Evolutionary conservation across 2,329 filamentous ascomycete genomes (phyloP), one percentile per base, ranked within the genome.

Genomic region (Cladosporium colombiae): DNA sequence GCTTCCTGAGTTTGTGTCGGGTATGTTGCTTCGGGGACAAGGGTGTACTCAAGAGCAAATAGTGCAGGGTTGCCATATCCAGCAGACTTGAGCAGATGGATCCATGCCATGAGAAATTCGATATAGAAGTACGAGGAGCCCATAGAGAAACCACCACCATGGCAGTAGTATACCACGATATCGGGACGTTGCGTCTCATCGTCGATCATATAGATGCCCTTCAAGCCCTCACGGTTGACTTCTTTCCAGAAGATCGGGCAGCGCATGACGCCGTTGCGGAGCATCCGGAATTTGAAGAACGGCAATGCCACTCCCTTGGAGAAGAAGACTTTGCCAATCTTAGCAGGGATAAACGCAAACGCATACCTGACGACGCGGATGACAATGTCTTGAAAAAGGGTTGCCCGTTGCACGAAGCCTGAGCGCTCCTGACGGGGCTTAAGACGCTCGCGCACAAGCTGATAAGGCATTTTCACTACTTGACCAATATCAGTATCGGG

Each of bases 71-170:
- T 95, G 11, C 80, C 76, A 75, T 90, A 94, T 1, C 89, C 90
- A 21, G 82, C 80, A 49, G 62, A 59, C 64, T 86, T 82, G 46
- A 96, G 82, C 21, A 92, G 79, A 52, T 83, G 81, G 14, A 91
- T 80, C 89, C 89, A 92, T 10, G 87, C 85, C 63, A 94, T 80
- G 2, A 96, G 82, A 70, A 94, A 95, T 73, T 96, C 92, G 40
- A 93, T 85, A 76, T 96, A 96, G 77, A 96, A 96, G 79, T 90
- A 91, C 21, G 85, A 82, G 14, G 90, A 92, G 3, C 92, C 92
- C 88, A 96, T 91, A 7, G 87, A 86, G 75, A 96, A 95, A 0
- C 92, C 92, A 25, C 92, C 92, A 18, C 90, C 92, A 75, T 96
- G 92, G 49, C 86, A 86, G 75, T 95, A 95, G 75, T 92, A 94